Evolutionary conservation across 2,329 filamentous ascomycete species (phyloP).

Genomic region (Aspergillus brunneoviolaceus): DNA sequence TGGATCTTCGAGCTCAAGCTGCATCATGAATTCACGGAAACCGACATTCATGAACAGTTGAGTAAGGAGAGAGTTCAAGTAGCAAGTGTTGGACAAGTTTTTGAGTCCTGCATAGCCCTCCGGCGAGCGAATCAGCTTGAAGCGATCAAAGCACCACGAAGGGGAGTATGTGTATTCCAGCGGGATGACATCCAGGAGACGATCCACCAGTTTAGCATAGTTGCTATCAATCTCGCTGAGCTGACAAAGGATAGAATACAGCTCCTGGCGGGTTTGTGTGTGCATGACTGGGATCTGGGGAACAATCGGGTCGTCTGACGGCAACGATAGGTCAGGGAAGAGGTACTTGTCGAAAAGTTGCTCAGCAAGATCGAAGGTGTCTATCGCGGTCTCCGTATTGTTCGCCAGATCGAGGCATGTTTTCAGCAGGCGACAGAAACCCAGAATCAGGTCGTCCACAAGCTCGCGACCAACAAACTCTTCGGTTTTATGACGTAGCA

Average conservation of each 20-base stretch:
- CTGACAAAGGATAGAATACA: conserved; percentile 61
- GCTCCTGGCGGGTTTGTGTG: conserved; percentile 54
- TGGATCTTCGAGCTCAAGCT: conserved; percentile 57
- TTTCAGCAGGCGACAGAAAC: conserved; percentile 46
- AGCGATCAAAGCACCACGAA: conserved; percentile 62
- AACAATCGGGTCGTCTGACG: conserved; percentile 27
- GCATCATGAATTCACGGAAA: conserved; percentile 82
- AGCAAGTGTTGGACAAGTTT: conserved; percentile 95
- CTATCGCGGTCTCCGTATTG: conserved; percentile 30
- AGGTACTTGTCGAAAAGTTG: conserved; percentile 64
- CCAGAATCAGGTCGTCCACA: conserved; percentile 44
- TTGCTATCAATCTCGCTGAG: conserved; percentile 55
- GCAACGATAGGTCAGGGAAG: conserved; percentile 57
- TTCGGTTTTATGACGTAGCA: conserved; percentile 44
- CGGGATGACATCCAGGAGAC: conserved; percentile 53
- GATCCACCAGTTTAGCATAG: conserved; percentile 53
- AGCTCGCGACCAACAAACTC: conserved; percentile 50
- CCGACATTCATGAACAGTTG: conserved; percentile 94
- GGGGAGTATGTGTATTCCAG: conserved; percentile 63
- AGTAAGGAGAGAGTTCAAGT: conserved; percentile 89
- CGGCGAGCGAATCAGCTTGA: conserved; percentile 67
- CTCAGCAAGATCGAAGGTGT: conserved; percentile 46
- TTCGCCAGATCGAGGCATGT: conserved; percentile 43
- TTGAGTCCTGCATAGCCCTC: conserved; percentile 86
- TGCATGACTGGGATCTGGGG: conserved; percentile 54